phyloP scores from a whole-genome alignment of 2,329 filamentous ascomycete genomes.

The Colletotrichum spinosum region DNA sequence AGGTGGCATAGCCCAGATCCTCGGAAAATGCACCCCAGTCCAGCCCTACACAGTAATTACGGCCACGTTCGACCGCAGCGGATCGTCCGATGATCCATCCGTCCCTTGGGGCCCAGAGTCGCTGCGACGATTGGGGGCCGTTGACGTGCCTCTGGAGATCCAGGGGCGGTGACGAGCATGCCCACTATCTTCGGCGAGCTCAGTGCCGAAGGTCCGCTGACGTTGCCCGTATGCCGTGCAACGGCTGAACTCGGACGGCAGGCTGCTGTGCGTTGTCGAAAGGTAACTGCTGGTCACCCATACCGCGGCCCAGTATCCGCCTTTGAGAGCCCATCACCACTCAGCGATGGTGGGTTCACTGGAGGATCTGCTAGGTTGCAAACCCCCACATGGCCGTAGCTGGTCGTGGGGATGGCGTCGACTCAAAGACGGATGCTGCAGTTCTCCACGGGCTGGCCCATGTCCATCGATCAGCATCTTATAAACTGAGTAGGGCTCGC shows the following conservation, averaged over 20 bases:
- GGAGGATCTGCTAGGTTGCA: constrained; percentile 12
- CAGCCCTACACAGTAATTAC: constrained; percentile 21
- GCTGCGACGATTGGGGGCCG: no score
- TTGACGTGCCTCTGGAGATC: no score
- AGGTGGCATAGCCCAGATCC: constrained; percentile 23
- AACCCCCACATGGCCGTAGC: constrained; percentile 28
- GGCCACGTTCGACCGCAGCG: constrained; percentile 18
- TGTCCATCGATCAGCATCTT: no score
- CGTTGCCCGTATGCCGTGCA: no score
- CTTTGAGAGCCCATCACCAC: constrained; percentile 6
- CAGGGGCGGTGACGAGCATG: no score
- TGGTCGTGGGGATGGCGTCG: constrained; percentile 24
- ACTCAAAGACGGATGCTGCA: constrained; percentile 19
- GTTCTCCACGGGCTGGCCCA: constrained; percentile 7
- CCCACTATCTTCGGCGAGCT: not conserved
- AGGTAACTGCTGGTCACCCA: not conserved
- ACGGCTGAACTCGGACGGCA: no score
- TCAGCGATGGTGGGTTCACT: constrained; percentile 23
- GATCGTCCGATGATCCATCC: constrained; percentile 34
- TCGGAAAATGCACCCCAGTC: constrained; percentile 8
- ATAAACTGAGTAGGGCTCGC: no score
- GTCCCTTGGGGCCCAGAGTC: constrained; percentile 1
- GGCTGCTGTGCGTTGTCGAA: no score
- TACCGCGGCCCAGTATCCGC: not conserved
- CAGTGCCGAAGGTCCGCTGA: no score